phyloP scores from a whole-genome alignment of 768 basidiomycete genomes.

The Nidularia sp. region DNA sequence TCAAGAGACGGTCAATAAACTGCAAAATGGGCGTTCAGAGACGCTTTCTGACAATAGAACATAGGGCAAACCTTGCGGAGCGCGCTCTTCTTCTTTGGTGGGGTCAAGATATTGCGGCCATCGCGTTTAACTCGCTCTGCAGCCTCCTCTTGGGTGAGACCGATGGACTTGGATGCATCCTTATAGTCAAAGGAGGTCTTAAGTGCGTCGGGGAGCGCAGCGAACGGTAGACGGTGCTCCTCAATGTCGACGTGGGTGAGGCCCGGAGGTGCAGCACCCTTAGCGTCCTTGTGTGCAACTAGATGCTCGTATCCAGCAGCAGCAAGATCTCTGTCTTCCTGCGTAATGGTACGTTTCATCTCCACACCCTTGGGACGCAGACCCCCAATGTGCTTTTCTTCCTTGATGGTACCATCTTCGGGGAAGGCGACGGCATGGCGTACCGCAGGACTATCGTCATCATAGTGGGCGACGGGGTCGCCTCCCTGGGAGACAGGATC shows the following conservation, averaged over 20 bases:
- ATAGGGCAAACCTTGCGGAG: conserved; percentile 46
- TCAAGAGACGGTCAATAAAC: conserved; percentile 62
- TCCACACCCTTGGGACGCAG: conserved; percentile 51
- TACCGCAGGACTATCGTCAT: conserved; percentile 26
- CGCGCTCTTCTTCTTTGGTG: conserved; percentile 64
- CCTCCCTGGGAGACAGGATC: conserved; percentile 10
- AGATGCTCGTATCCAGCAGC: conserved; percentile 69
- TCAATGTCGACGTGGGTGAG: conserved; percentile 49
- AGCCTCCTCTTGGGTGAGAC: conserved; percentile 51
- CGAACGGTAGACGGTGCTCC: conserved; percentile 48
- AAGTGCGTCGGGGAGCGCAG: conserved; percentile 33
- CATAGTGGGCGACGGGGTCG: conserved; percentile 11
- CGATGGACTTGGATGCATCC: conserved; percentile 45
- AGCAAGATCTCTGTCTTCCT: conserved; percentile 62
- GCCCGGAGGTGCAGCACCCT: conserved; percentile 17
- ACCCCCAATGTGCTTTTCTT: conserved; percentile 29
- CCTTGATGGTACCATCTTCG: conserved; percentile 26
- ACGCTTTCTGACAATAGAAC: no score
- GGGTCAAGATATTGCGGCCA: conserved; percentile 62
- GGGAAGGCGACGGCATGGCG: conserved; percentile 55
- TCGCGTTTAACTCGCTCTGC: conserved; percentile 48
- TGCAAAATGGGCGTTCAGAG: conserved; percentile 21
- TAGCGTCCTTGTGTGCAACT: conserved; percentile 33
- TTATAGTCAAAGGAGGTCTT: conserved; percentile 48
- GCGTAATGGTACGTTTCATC: conserved; percentile 60